Conservation (phyloP, 768 basidiomycete genomes). For the Saitozyma podzolica region DNA sequence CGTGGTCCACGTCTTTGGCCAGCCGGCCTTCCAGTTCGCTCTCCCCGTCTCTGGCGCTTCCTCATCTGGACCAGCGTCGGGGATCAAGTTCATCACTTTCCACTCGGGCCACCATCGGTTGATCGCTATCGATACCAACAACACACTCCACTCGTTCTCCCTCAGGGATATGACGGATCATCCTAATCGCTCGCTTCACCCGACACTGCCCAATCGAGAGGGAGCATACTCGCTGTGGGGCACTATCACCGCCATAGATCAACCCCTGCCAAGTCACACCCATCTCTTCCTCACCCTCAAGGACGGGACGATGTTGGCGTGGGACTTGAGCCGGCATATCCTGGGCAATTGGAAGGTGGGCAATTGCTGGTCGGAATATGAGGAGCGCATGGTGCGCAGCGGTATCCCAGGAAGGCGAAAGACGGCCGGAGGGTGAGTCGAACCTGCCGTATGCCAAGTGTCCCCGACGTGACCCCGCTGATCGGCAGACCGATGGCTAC, state of each 20-base stretch:
- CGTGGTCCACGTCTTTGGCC: constrained; percentile 66
- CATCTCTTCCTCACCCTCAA: constrained; percentile 60
- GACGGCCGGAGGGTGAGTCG: constrained; percentile 46
- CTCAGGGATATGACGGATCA: constrained; percentile 36
- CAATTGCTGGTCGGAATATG: constrained; percentile 74
- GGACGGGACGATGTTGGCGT: constrained; percentile 68
- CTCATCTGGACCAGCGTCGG: constrained; percentile 10
- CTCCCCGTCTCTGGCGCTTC: constrained; percentile 33
- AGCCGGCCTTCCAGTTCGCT: constrained; percentile 60
- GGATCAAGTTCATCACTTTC: constrained; percentile 32
- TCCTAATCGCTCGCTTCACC: constrained; percentile 34
- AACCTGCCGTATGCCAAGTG: not conserved
- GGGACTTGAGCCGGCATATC: constrained; percentile 69
- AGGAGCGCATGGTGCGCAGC: constrained; percentile 61
- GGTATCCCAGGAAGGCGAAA: constrained; percentile 45
- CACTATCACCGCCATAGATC: constrained; percentile 41
- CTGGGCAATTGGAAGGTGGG: constrained; percentile 69
- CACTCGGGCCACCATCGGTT: constrained; percentile 35
- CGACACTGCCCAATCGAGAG: constrained; percentile 37
- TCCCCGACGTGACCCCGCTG: not conserved
- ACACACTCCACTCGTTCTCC: constrained; percentile 38
- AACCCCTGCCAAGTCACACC: constrained; percentile 40
- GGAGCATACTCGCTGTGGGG: constrained; percentile 37
- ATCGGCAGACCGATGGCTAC: constrained; percentile 59
- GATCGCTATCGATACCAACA: constrained; percentile 32